Conservation (phyloP, 352 stramenopile species). For the Globisporangium cylindrosporum region DNA sequence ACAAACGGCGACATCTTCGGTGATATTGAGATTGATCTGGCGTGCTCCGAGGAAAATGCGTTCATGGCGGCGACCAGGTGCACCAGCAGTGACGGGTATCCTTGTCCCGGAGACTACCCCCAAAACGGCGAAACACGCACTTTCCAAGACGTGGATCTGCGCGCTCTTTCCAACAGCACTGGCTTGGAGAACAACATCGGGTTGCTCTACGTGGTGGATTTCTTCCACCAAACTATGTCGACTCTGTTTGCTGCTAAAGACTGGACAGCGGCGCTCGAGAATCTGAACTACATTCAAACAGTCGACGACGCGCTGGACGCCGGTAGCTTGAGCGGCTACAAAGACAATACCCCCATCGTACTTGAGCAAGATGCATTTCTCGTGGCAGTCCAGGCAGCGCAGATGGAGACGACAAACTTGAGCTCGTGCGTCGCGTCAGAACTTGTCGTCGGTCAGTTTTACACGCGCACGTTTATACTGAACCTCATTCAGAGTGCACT, state of each 20-base stretch:
- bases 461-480: constrained; percentile 36
- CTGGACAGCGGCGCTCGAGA: constrained; percentile 28
- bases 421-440: constrained; percentile 41
- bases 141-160: constrained; percentile 30
- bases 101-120: constrained; percentile 23
- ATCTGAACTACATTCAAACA: constrained; percentile 32
- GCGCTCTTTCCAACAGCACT: constrained; percentile 13
- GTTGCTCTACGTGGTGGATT: constrained; percentile 40
- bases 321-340: constrained; percentile 25
- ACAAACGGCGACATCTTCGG: not conserved
- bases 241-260: constrained; percentile 29
- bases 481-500: constrained; percentile 27
- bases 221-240: constrained; percentile 38
- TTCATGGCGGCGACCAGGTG: constrained; percentile 28
- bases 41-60: constrained; percentile 25
- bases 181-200: constrained; percentile 41
- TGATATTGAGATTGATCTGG: constrained; percentile 27
- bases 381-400: constrained; percentile 29
- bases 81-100: constrained; percentile 26
- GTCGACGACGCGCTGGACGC: constrained; percentile 17
- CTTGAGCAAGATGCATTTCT: constrained; percentile 34
- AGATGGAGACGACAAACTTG: constrained; percentile 26
- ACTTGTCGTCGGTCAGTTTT: constrained; percentile 38
- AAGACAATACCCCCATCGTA: constrained; percentile 22
- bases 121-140: constrained; percentile 16